A percentile compares a stretch with the other conserved stretches of the same genome.
phyloP scores from a whole-genome alignment of 75 land plant genomes.

The Pinus albicaulis region DNA sequence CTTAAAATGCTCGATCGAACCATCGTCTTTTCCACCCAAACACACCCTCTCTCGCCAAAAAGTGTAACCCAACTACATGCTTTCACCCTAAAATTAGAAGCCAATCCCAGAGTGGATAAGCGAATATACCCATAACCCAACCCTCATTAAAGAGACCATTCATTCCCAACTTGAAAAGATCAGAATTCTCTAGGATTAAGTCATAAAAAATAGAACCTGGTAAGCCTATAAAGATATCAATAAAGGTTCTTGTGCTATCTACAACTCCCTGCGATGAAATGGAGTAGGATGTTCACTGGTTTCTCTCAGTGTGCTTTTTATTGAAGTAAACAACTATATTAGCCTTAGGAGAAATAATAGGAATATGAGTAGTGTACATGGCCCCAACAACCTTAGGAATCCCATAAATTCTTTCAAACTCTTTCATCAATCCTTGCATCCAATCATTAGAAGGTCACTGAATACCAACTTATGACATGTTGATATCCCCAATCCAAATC shows the following conservation, averaged over 20 bases:
- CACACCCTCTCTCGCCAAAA: too few relatives aligned
- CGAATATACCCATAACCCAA: constrained; percentile 76
- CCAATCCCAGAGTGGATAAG: constrained; percentile 90
- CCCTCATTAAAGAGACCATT: constrained; percentile 53
- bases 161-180: constrained; percentile 16
- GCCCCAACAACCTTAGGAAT: too few relatives aligned
- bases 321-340: constrained; percentile 90
- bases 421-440: constrained; percentile 24
- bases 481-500: constrained; percentile 93
- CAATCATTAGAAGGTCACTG: constrained; percentile 75
- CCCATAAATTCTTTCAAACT: too few relatives aligned
- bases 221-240: constrained; percentile 95
- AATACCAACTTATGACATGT: constrained; percentile 96
- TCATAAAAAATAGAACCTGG: constrained; percentile 94
- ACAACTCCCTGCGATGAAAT: constrained; percentile 85
- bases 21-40: too few relatives aligned
- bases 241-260: constrained; percentile 67
- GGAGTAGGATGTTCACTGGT: constrained; percentile 34
- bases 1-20: too few relatives aligned
- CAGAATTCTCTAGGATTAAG: neutral
- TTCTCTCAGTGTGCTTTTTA: constrained; percentile 86
- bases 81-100: too few relatives aligned
- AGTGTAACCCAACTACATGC: too few relatives aligned
- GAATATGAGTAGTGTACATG: too few relatives aligned
- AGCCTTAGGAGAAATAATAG: constrained; percentile 84